Evolutionary conservation across 169 alveolate genomes (phyloP).

Genomic region (Prorocentrum cordatum): DNA sequence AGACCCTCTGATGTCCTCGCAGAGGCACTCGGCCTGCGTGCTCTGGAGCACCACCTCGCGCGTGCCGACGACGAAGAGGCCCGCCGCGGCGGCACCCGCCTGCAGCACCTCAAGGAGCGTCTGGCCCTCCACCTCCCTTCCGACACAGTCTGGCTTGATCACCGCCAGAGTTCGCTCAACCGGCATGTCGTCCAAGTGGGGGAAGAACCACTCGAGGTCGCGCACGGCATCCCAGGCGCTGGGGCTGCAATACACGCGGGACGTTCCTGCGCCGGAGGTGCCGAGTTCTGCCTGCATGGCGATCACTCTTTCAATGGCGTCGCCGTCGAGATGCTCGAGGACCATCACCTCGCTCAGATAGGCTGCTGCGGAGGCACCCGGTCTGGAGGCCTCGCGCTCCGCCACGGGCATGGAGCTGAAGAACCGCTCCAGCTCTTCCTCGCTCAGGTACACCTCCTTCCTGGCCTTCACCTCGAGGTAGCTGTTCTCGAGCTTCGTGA

Average conservation of each 20-base stretch:
- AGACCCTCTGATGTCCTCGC: too few species aligned
- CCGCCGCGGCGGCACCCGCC: slow-evolving; percentile 34
- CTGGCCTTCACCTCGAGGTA: slow-evolving; percentile 44
- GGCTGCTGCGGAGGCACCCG: background rate
- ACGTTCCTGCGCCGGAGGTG: too few species aligned
- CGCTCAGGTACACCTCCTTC: slow-evolving; percentile 45
- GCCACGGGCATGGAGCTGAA: background rate
- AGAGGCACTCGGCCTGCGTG: background rate
- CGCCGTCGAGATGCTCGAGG: slow-evolving; percentile 47
- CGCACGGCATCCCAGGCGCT: background rate
- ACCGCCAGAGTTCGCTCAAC: slow-evolving; percentile 48
- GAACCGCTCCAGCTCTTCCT: too few species aligned
- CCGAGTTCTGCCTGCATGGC: slow-evolving; percentile 48
- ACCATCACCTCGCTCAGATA: background rate
- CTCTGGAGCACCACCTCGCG: background rate
- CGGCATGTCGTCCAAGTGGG: slow-evolving; percentile 20
- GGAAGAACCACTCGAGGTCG: slow-evolving; percentile 56
- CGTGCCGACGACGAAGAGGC: slow-evolving; percentile 33
- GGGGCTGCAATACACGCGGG: too few species aligned
- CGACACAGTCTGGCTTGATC: slow-evolving; percentile 37
- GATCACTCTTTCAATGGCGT: slow-evolving; percentile 11
- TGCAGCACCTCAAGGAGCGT: background rate
- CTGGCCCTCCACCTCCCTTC: too few species aligned
- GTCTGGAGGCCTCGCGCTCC: background rate
- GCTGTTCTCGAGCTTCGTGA: too few species aligned